phyloP scores from a whole-genome alignment of 1,284 basidiomycete genomes.

The Omphalotus olearius region DNA sequence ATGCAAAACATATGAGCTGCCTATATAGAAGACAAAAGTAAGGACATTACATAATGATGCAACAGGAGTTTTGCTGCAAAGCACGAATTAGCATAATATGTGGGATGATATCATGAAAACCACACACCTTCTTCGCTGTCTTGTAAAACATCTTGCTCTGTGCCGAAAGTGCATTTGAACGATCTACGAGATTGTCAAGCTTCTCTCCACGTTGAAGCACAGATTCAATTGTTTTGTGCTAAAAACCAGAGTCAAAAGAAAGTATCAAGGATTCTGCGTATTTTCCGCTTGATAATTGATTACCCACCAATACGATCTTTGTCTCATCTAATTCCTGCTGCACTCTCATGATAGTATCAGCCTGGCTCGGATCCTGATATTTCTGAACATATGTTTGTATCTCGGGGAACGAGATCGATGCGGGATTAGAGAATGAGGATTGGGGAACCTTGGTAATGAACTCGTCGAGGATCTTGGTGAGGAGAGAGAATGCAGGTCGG shows the following conservation, averaged over 20 bases:
- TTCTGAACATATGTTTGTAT: constrained; percentile 82
- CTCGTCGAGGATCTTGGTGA: constrained; percentile 94
- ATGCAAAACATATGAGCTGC: too few species aligned
- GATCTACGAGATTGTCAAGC: constrained; percentile 94
- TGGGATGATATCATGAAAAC: background rate
- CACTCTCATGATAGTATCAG: constrained; percentile 98
- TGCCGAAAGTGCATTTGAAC: constrained; percentile 86
- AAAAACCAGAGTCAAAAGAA: constrained; percentile 8
- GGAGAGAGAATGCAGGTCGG: constrained; percentile 92
- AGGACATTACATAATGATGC: constrained; percentile 45
- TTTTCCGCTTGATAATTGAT: background rate
- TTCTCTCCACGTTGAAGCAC: constrained; percentile 97
- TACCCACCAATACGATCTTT: constrained; percentile 89
- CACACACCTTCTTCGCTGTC: constrained; percentile 83
- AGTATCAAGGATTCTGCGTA: background rate
- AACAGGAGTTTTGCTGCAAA: constrained; percentile 53
- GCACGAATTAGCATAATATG: background rate
- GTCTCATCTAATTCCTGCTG: constrained; percentile 99
- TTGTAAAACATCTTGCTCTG: constrained; percentile 97
- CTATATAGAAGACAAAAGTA: too few species aligned
- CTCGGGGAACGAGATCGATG: constrained; percentile 66
- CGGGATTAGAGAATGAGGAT: constrained; percentile 58
- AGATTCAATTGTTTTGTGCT: constrained; percentile 99
- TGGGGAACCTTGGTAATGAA: constrained; percentile 80
- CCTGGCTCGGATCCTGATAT: constrained; percentile 98